A percentile compares a stretch with the other conserved stretches of the same genome.
Conservation (phyloP, 257 asterid species). For the Lycium ferocissimum region DNA sequence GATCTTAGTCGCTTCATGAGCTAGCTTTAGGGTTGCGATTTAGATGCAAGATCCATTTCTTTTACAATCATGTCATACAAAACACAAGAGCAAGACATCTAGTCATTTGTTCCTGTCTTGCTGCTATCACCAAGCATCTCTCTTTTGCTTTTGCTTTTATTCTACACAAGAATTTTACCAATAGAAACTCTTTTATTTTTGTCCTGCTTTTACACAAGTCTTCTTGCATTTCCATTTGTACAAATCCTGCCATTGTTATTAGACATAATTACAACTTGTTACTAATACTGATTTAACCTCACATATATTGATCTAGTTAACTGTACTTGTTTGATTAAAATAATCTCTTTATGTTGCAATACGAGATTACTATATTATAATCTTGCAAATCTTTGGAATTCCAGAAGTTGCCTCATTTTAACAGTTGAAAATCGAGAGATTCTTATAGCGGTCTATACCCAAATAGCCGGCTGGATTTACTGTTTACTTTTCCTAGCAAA, state of each 20-base stretch:
- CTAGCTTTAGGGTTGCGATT: neutral
- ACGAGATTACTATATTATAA: neutral
- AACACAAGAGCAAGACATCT: neutral
- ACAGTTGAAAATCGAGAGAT: too few species aligned
- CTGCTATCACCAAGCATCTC: neutral
- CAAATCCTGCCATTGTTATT: too few species aligned
- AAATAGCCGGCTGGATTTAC: too few species aligned
- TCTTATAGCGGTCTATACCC: too few species aligned
- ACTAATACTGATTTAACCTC: neutral
- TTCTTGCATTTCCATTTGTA: too few species aligned
- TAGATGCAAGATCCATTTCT: neutral
- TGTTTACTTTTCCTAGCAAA: too few species aligned
- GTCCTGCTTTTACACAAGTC: too few species aligned
- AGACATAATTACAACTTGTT: too few species aligned
- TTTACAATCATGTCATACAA: neutral
- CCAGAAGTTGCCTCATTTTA: neutral
- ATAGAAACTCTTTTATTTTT: too few species aligned
- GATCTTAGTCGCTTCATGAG: neutral
- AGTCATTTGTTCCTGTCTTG: slow-evolving; percentile 1
- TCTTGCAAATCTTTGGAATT: neutral
- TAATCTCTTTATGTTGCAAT: neutral
- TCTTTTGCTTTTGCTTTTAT: too few species aligned
- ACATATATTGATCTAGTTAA: neutral
- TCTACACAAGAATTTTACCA: too few species aligned
- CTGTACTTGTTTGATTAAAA: neutral